phyloP scores from a whole-genome alignment of 2,329 filamentous ascomycete species.

The Aureobasidium sp. region DNA sequence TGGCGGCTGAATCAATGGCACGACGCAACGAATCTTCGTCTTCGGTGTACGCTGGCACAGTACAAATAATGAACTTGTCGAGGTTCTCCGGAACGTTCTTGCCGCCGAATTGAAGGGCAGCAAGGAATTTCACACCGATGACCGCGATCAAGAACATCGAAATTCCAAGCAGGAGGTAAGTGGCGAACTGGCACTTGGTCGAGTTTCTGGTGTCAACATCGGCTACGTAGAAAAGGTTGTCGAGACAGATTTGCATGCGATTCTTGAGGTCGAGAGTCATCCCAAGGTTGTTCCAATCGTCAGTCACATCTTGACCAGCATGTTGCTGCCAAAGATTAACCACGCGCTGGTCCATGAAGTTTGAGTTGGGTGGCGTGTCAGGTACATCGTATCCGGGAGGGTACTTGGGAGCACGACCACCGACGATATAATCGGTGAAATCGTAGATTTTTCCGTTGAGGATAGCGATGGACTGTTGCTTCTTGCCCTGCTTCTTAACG shows the following conservation, averaged over 20 bases:
- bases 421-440: slow-evolving; percentile 70
- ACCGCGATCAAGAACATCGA: slow-evolving; percentile 71
- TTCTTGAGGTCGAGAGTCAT: slow-evolving; percentile 49
- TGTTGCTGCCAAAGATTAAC: slow-evolving; percentile 67
- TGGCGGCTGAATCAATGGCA: slow-evolving; percentile 90
- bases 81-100: slow-evolving; percentile 93
- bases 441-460: slow-evolving; percentile 79
- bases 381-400: slow-evolving; percentile 44
- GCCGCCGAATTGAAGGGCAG: slow-evolving; percentile 83
- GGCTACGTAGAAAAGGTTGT: slow-evolving; percentile 92
- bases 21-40: slow-evolving; percentile 95
- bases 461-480: slow-evolving; percentile 63
- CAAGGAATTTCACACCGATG: slow-evolving; percentile 93
- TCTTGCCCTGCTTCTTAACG: slow-evolving; percentile 60
- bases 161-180: slow-evolving; percentile 81
- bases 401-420: slow-evolving; percentile 59
- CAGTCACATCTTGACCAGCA: slow-evolving; percentile 71
- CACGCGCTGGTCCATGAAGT: slow-evolving; percentile 76
- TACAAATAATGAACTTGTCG: slow-evolving; percentile 97
- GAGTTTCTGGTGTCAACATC: slow-evolving; percentile 89
- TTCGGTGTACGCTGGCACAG: slow-evolving; percentile 96
- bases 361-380: slow-evolving; percentile 37
- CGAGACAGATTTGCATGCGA: slow-evolving; percentile 73
- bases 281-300: slow-evolving; percentile 67
- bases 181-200: slow-evolving; percentile 72